These are phyloP conservation scores for Kazachstania kunashirensis DNA, from an alignment of 805 yeast species.

Conservation along the genomic window DNA sequence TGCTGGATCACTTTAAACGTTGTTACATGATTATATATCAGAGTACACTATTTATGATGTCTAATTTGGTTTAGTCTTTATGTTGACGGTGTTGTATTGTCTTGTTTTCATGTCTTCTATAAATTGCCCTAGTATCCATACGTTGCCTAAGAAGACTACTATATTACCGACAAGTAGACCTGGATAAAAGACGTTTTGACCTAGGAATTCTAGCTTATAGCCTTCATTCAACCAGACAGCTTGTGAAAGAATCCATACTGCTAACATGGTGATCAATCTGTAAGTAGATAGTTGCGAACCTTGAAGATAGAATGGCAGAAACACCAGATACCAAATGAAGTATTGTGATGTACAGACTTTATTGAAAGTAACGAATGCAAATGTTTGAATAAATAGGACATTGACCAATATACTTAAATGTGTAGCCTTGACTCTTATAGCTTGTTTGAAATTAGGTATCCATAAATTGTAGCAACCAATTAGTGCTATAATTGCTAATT, in stretches of 20 bases:
- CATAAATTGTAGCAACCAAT: conserved; percentile 2
- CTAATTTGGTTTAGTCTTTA: not conserved
- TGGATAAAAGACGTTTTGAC: conserved; percentile 51
- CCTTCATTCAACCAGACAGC: conserved; percentile 73
- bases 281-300: conserved; percentile 30
- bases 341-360: conserved; percentile 91
- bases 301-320: conserved; percentile 64
- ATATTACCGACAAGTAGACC: conserved; percentile 48
- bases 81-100: not conserved
- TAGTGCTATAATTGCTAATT: conserved; percentile 37
- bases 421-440: not conserved
- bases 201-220: conserved; percentile 71
- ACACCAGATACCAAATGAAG: conserved; percentile 86
- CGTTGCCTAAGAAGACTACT: conserved; percentile 51
- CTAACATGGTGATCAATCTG: conserved; percentile 36
- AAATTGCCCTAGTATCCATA: conserved; percentile 49
- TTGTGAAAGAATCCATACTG: conserved; percentile 63
- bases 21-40: too few relatives aligned
- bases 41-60: not conserved
- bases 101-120: conserved; percentile 33
- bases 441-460: conserved; percentile 9
- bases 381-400: conserved; percentile 65
- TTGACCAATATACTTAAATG: conserved; percentile 29
- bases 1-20: not conserved
- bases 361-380: conserved; percentile 67